Base-by-base conservation (phyloP, 305 asterid species). In the Plantago rigida region DNA sequence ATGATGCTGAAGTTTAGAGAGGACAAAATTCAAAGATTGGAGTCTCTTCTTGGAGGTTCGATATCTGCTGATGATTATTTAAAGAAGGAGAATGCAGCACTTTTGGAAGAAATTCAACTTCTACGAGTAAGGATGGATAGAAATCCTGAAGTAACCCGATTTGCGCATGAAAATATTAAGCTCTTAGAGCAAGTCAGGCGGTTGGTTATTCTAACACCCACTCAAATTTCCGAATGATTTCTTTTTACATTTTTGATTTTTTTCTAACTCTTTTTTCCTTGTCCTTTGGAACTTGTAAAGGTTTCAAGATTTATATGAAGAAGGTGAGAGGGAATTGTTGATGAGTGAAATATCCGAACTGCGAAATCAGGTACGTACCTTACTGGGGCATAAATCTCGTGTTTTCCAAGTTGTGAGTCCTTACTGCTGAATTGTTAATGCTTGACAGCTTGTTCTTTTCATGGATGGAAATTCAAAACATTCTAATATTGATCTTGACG, bases 1-100 rank as follows among this genome's bases (percentile, higher is more conserved):
- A 93, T 93, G 99, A 93, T 89, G 97, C 69, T 93, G 71, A 93
- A 87, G 79, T 93, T 93, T 71, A 82, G 95, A 74, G 99, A 93
- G 84, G 97, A 93, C 65, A 93, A 85, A 85, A 87, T 93, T 79
- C 96, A 87, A 75, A 80, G 97, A 76, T 79, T 87, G 97, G 97
- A 86, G 76, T 83, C 95, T 65, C 83, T 83, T 75, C 62, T 79
- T 64, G 83, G 82, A 63, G 94, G 94, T 59, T 71, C 74, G 59
- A 78, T 79, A 61, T 80, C 96, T 34, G 77, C 82, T 29, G 95
- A 87, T 58, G 80, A 74, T 62, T 93, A 83, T 78, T 76, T 93
- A 62, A 69, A 81, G 72, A 80, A 80, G 76, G 95, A 93, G 79
- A 93, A 93, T 75, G 69, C 57, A 62, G 86, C 84, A 59, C 87